These are phyloP conservation scores for Ambrosia trifida DNA, from an alignment of 129 eudicot species.

Conservation along the genomic window DNA sequence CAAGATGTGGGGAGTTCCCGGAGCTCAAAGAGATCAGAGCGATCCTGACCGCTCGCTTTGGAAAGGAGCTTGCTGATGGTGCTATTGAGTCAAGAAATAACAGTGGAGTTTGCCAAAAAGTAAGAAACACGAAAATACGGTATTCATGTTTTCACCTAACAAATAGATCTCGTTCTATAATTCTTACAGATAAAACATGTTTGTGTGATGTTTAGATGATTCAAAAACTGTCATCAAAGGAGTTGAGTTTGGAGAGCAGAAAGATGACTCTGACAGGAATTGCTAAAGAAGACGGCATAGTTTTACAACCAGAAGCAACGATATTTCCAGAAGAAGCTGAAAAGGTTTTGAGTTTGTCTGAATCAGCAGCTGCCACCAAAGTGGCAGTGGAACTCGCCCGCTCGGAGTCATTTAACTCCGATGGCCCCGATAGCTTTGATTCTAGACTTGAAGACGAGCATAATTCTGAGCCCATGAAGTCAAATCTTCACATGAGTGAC, in stretches of 20 bases:
- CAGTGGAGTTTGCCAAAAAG: conserved; percentile 63
- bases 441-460: background rate
- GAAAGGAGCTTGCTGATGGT: conserved; percentile 60
- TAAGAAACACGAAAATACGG: conserved; percentile 2
- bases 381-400: conserved; percentile 80
- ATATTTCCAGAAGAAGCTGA: conserved; percentile 30
- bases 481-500: conserved; percentile 19
- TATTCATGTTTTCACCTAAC: conserved; percentile 4
- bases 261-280: conserved; percentile 57
- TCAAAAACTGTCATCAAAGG: conserved; percentile 72
- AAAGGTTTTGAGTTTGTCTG: conserved; percentile 35
- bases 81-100: conserved; percentile 59
- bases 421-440: conserved; percentile 27
- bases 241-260: conserved; percentile 60
- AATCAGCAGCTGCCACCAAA: conserved; percentile 69
- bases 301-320: conserved; percentile 41
- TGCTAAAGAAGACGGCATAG: conserved; percentile 61
- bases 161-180: background rate
- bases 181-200: conserved; percentile 13
- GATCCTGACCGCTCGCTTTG: conserved; percentile 52
- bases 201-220: conserved; percentile 48
- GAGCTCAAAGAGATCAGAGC: conserved; percentile 81
- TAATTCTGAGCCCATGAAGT: conserved; percentile 11
- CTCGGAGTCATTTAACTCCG: conserved; percentile 44
- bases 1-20: conserved; percentile 89